phyloP scores from a whole-genome alignment of 169 alveolate genomes.

The Plasmodium coatneyi region DNA sequence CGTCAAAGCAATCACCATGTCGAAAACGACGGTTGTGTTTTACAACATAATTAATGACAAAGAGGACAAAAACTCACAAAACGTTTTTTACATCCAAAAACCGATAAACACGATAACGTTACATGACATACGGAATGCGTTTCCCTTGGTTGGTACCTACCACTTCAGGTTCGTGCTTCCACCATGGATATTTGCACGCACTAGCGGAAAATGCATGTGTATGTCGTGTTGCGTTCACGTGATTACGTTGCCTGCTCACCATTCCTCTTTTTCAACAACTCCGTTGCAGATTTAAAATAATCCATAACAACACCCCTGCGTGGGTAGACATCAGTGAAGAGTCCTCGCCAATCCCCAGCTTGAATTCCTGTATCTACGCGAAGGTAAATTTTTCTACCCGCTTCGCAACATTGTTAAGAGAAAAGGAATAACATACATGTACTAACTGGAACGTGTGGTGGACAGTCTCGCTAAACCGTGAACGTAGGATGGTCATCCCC shows the following conservation, averaged over 20 bases:
- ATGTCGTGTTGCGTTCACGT: not conserved
- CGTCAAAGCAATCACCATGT: conserved; percentile 34
- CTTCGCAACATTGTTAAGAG: not conserved
- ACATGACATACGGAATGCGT: conserved; percentile 32
- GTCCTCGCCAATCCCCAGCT: conserved; percentile 43
- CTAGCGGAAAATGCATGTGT: not conserved
- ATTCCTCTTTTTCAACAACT: not conserved
- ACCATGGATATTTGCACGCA: not conserved
- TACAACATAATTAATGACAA: conserved; percentile 60
- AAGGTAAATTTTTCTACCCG: not conserved
- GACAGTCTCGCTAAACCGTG: not conserved
- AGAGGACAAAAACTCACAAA: conserved; percentile 62
- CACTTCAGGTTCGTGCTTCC: conserved; percentile 38
- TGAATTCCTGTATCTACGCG: conserved; percentile 63
- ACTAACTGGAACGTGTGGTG: not conserved
- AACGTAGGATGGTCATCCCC: not conserved
- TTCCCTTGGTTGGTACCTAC: conserved; percentile 61
- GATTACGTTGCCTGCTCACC: not conserved
- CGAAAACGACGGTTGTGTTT: conserved; percentile 64
- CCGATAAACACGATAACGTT: conserved; percentile 37
- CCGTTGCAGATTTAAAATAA: conserved; percentile 43
- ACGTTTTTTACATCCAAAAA: conserved; percentile 61
- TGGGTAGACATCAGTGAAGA: conserved; percentile 70
- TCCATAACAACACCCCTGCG: conserved; percentile 25
- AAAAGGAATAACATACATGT: not conserved